phyloP scores from a whole-genome alignment of 352 stramenopile genomes.

The Globisporangium sylvaticum region DNA sequence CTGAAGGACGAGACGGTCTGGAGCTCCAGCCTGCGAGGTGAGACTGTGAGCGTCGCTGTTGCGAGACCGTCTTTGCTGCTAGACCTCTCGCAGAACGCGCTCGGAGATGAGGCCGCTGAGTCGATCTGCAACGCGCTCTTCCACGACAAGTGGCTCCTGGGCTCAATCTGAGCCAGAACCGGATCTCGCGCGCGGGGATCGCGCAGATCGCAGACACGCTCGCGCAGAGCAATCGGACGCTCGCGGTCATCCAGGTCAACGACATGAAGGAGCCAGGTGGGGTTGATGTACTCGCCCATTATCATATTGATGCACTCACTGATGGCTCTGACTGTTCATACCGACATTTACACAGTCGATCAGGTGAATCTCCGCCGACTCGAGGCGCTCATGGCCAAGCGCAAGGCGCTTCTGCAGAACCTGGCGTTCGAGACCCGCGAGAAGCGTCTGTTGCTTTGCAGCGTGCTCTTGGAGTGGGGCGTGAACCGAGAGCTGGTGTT shows the following conservation, averaged over 20 bases:
- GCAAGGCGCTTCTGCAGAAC: slow-evolving; percentile 30
- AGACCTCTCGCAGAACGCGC: slow-evolving; percentile 42
- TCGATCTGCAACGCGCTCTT: slow-evolving; percentile 47
- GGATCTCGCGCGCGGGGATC: slow-evolving; percentile 28
- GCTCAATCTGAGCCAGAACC: slow-evolving; percentile 44
- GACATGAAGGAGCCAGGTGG: slow-evolving; percentile 22
- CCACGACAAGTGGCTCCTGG: slow-evolving; percentile 65
- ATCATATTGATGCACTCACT: neutral
- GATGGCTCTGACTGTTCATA: neutral
- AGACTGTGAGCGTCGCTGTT: slow-evolving; percentile 5
- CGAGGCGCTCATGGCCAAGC: slow-evolving; percentile 19
- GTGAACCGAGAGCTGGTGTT: slow-evolving; percentile 45
- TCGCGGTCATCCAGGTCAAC: slow-evolving; percentile 36
- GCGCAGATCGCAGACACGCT: slow-evolving; percentile 34
- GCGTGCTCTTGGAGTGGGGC: slow-evolving; percentile 49
- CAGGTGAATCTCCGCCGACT: slow-evolving; percentile 18
- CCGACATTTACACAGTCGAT: neutral
- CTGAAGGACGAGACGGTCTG: slow-evolving; percentile 49
- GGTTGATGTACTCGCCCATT: too few relatives aligned
- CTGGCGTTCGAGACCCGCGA: slow-evolving; percentile 35
- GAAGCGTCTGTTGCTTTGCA: slow-evolving; percentile 40
- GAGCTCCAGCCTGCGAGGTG: slow-evolving; percentile 50
- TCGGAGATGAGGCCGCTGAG: slow-evolving; percentile 37
- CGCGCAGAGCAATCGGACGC: slow-evolving; percentile 35
- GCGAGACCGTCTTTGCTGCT: slow-evolving; percentile 27